Base-by-base conservation (phyloP, 345 rosid genomes). In the Ailanthus altissimus region DNA sequence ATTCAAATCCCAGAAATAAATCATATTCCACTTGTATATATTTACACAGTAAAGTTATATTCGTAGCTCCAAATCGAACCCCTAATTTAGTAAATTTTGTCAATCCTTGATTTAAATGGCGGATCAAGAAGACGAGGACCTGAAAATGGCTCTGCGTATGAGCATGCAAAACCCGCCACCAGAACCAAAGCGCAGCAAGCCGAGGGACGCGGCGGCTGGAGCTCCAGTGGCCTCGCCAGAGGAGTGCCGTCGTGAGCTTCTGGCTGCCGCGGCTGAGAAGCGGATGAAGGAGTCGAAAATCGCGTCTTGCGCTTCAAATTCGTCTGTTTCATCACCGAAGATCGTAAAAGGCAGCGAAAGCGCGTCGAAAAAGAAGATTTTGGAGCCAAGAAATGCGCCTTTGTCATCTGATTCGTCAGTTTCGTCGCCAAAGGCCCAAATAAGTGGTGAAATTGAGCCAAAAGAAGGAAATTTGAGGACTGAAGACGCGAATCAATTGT, bases 231-330 rank as follows among this genome's bases (percentile, higher is more conserved):
- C 70, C 32, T 88, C 96, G 38, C 90, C 91, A 14, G 94, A 89
- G 81, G 93, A 92, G 6, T 80, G 84, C 80, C 84, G 95, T 50
- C 83, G 99, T 15, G 99, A 94, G 82, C 87, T 94, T 63, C 91
- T 91, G 99, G 98, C 99, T 18, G 91, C 99, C 3, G 99, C 99
- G 1, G 99, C 99, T 4, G 98, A 95, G 92, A 95, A 95, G 84
- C 84, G 99, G 77, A 85, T 93, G 87, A 69, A 78, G 67, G 86
- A 79, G 15, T 73, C 88, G 15, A 88, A 78, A 74, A 62, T 46
- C 43, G 79, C 56, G 50, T 65, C 78, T 49, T 80, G 81, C 14
- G 54, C 84, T 51, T 74, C 88, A 25, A 78, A 81, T 73, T 74
- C 85, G 5, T 75, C 73, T 13, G 77, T 60, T 64, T 62, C 84